These are phyloP conservation scores for Cordyceps javanica DNA, from an alignment of 2,329 filamentous ascomycete species.

Conservation along the genomic window DNA sequence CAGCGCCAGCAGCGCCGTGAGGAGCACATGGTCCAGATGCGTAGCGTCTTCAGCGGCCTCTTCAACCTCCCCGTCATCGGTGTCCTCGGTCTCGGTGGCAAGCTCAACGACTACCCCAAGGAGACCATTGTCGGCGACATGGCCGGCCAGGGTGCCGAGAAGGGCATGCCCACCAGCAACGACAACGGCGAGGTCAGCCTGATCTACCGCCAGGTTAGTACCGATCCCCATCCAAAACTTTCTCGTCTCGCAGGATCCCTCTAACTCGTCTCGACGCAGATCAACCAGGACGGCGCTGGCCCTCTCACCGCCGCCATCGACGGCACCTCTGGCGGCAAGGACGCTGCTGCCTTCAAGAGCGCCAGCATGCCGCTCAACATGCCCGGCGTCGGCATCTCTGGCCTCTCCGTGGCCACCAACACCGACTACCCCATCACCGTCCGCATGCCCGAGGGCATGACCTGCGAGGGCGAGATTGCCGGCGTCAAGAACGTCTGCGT, in stretches of 20 bases:
- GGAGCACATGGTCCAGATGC: slow-evolving; percentile 9
- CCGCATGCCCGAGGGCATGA: slow-evolving; percentile 57
- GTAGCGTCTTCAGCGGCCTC: slow-evolving; percentile 16
- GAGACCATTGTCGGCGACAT: slow-evolving; percentile 50
- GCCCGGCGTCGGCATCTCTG: slow-evolving; percentile 45
- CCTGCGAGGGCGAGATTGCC: slow-evolving; percentile 17
- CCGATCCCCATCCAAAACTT: not conserved
- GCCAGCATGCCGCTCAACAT: slow-evolving; percentile 53
- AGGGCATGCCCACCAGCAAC: slow-evolving; percentile 53
- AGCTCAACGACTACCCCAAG: slow-evolving; percentile 33
- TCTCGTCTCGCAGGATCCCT: not conserved
- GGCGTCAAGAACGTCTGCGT: slow-evolving; percentile 42
- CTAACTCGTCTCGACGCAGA: slow-evolving; percentile 32
- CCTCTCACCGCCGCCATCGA: slow-evolving; percentile 53
- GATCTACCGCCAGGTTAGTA: slow-evolving; percentile 48
- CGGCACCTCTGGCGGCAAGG: slow-evolving; percentile 52
- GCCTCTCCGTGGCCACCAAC: slow-evolving; percentile 47
- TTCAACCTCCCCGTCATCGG: slow-evolving; percentile 11
- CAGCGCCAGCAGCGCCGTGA: slow-evolving; percentile 11
- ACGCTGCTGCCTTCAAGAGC: slow-evolving; percentile 48
- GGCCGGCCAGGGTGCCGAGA: slow-evolving; percentile 45
- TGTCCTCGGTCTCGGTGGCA: slow-evolving; percentile 20
- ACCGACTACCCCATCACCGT: slow-evolving; percentile 56
- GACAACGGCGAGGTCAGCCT: slow-evolving; percentile 57
- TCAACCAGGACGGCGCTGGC: slow-evolving; percentile 61